Evolutionary conservation across 805 yeast genomes (phyloP), one percentile per base, ranked within the genome.

Genomic region (Monosporozyma unispora): DNA sequence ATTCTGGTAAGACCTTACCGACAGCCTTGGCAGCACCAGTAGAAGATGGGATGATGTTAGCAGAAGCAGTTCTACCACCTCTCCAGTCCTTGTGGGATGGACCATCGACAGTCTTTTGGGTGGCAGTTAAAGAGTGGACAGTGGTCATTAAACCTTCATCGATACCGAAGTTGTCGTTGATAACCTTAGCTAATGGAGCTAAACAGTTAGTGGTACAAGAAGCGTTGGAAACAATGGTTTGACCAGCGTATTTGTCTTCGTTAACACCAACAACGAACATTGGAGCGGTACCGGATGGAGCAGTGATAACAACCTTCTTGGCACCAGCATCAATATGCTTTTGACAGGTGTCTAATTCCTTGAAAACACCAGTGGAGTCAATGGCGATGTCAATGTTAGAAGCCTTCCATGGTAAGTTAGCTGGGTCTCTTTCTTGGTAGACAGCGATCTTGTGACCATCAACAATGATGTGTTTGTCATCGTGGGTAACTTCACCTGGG

Each of bases 71-170:
- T 75, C 86, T 77, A 70, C 85, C 86, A 74, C 85, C 85, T 78
- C 86, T 79, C 86, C 86, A 80, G 74, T 80, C 86, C 74, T 81
- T 81, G 74, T 79, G 83, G 68, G 86, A 80, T 67, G 85, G 83
- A 73, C 85, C 85, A 67, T 81, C 86, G 61, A 81, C 86, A 55
- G 84, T 79, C 75, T 80, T 80, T 70, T 81, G 85, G 57, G 85
- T 78, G 54, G 85, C 85, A 54, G 85, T 80, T 71, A 79, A 74
- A 64, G 84, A 78, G 75, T 80, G 85, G 53, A 79, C 84, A 55
- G 85, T 80, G 72, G 86, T 80, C 86, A 81, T 81, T 67, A 81
- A 76, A 73, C 84, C 86, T 72, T 81, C 86, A 67, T 79, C 82
- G 61, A 81, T 78, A 61, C 84, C 84, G 69, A 78, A 80, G 51